These are phyloP conservation scores for Heliamphora exappendiculata DNA, from an alignment of 148 eudicot species.

Conservation along the genomic window DNA sequence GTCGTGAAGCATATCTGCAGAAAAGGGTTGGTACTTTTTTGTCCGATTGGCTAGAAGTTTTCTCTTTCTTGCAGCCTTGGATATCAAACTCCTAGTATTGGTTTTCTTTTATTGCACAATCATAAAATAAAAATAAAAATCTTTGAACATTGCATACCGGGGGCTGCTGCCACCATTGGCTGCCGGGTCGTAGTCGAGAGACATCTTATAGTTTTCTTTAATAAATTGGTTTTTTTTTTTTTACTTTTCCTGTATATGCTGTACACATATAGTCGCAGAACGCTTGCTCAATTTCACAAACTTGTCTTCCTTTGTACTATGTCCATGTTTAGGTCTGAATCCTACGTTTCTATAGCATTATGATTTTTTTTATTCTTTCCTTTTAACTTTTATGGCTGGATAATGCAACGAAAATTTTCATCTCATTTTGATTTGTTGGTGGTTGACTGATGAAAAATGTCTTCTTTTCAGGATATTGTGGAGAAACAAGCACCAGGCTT, in stretches of 20 bases:
- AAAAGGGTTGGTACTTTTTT: slow-evolving; percentile 52
- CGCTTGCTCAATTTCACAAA: not conserved
- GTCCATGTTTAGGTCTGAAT: not conserved
- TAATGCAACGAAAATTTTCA: not conserved
- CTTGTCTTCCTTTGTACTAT: not conserved
- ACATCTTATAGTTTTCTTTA: not conserved
- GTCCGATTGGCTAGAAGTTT: not conserved
- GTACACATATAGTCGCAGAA: not conserved
- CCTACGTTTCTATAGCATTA: not conserved
- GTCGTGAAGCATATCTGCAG: slow-evolving; percentile 84
- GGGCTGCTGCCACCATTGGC: not conserved
- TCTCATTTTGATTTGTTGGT: not conserved
- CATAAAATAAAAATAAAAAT: not conserved
- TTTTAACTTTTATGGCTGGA: not conserved
- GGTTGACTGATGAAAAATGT: not conserved
- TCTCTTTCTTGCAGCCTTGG: not conserved
- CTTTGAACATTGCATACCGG: not conserved
- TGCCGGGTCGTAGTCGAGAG: not conserved
- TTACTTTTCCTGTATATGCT: not conserved
- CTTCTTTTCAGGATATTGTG: slow-evolving; percentile 54
- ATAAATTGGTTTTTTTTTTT: not conserved
- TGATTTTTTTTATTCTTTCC: not conserved
- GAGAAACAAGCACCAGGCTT: slow-evolving; percentile 81
- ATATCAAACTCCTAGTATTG: not conserved
- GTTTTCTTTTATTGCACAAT: not conserved